Base-by-base conservation (phyloP, 306 rosid species). In the Ormosia emarginata region DNA sequence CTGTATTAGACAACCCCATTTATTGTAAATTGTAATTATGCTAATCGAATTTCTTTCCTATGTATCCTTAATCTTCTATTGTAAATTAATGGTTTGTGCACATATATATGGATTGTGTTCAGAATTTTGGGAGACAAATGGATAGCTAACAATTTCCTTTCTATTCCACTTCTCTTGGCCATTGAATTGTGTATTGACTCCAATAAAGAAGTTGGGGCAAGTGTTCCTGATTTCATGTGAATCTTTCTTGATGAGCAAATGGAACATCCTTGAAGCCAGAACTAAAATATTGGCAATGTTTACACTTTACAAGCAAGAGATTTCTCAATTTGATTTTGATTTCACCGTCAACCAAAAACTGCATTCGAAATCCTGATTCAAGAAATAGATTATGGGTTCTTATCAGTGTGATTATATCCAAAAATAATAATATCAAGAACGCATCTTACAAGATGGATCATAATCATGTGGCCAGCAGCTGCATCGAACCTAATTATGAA, bases 21-120 rank as follows among this genome's bases (percentile, higher is more conserved):
- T 66, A 7, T 75, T 52, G 55, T 61, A 69, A 62, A 50, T 18
- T 74, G 75, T 80, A 58, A 68, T 17, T 70, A 74, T 41, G 61
- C 55, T 85, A 33, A 53, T 76, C 12, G 5, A 81, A 69, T 62
- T 76, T 55, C 59, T 62, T 52, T 69, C n/a, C 34, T 58, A 6
- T 83, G 33, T 46, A 13, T 14, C 53, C 32, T 55, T 32, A 7
- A 61, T 59, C 55, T 10, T 58, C 55, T 44, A 4, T 8, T 5
- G 43, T 33, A 36, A 3, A 81, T 70, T 24, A 24, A 24, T 24
- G 10, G 10, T 56, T 15, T 66, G 14, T 17, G 14, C n/a, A 0
- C 4, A 14, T 43, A 34, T 50, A 32, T 46, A 12, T 15, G 4
- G 18, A 53, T 69, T 56, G 24, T 8, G 68, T 24, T 67, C 63